Conservation (phyloP, 1,284 basidiomycete genomes). For the Ceratobasidium sp. region DNA sequence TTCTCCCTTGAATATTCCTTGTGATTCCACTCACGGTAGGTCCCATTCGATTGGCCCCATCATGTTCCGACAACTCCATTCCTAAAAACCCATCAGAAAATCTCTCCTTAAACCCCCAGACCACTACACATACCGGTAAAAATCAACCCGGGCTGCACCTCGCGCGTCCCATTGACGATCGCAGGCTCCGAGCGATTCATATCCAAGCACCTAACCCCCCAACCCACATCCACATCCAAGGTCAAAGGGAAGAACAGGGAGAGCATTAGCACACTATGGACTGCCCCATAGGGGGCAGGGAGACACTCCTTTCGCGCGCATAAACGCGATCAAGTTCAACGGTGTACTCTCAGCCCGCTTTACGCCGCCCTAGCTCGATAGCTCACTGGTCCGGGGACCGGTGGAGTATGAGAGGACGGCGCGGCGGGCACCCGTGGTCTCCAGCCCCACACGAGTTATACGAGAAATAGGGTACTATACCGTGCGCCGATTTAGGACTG, state of each 20-base stretch:
- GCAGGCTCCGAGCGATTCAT: conserved; percentile 84
- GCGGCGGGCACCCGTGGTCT: conserved; percentile 42
- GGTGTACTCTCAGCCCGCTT: conserved; percentile 34
- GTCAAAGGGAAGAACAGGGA: neutral
- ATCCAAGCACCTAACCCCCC: conserved; percentile 65
- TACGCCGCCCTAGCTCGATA: neutral
- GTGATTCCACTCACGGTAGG: conserved; percentile 63
- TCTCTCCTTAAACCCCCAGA: neutral
- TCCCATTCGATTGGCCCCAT: conserved; percentile 85
- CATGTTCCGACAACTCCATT: conserved; percentile 88
- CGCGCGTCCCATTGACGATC: conserved; percentile 82
- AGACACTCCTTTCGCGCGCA: conserved; percentile 45
- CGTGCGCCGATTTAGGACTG: conserved; percentile 33
- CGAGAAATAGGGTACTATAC: conserved; percentile 54
- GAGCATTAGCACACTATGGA: conserved; percentile 11
- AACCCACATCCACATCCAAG: neutral
- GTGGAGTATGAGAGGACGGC: conserved; percentile 27
- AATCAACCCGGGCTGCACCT: conserved; percentile 84
- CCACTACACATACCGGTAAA: conserved; percentile 69
- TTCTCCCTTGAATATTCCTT: neutral
- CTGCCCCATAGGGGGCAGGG: conserved; percentile 43
- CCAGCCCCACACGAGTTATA: conserved; percentile 39
- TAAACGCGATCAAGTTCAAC: conserved; percentile 49
- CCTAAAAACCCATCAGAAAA: conserved; percentile 59
- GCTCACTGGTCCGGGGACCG: too few relatives aligned